Conservation (phyloP, 2,329 filamentous ascomycete genomes). For the Epichloe gansuensis region DNA sequence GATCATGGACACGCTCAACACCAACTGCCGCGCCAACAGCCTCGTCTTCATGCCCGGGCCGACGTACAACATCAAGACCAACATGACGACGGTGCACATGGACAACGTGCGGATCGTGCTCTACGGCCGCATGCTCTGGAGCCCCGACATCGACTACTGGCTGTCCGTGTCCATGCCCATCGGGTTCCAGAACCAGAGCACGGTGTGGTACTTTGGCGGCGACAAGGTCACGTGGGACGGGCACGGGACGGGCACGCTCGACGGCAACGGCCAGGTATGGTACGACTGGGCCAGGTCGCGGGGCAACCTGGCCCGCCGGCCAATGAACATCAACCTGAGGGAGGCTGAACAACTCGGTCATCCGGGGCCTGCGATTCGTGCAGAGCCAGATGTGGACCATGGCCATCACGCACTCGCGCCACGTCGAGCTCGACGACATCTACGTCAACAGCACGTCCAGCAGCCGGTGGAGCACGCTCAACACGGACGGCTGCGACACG, state of each 20-base stretch:
- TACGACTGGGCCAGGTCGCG: slow-evolving; percentile 35
- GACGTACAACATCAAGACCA: slow-evolving; percentile 21
- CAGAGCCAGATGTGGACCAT: slow-evolving; percentile 50
- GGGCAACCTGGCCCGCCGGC: slow-evolving; percentile 35
- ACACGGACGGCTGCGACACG: slow-evolving; percentile 36
- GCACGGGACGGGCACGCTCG: slow-evolving; percentile 36
- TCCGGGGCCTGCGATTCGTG: slow-evolving; percentile 36
- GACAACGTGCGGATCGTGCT: slow-evolving; percentile 31
- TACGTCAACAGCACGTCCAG: slow-evolving; percentile 37
- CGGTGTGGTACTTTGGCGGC: slow-evolving; percentile 42
- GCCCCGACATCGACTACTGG: slow-evolving; percentile 37
- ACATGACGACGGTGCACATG: slow-evolving; percentile 22
- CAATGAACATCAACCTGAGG: slow-evolving; percentile 36
- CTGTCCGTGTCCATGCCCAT: slow-evolving; percentile 35
- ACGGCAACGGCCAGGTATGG: slow-evolving; percentile 49
- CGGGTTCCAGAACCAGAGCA: slow-evolving; percentile 42
- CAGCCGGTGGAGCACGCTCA: slow-evolving; percentile 20
- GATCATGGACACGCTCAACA: slow-evolving; percentile 20
- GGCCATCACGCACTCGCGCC: slow-evolving; percentile 34
- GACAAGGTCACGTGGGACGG: slow-evolving; percentile 36
- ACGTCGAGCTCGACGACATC: slow-evolving; percentile 36
- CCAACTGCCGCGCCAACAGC: slow-evolving; percentile 16
- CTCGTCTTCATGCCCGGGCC: slow-evolving; percentile 21
- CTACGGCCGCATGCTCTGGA: slow-evolving; percentile 26
- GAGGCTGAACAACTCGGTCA: slow-evolving; percentile 32